Percentiles rank a stretch among this genome's conserved stretches.
These are phyloP conservation scores for Ophiostoma sp. DNA, from an alignment of 2,329 filamentous ascomycete genomes.

Conservation along the genomic window DNA sequence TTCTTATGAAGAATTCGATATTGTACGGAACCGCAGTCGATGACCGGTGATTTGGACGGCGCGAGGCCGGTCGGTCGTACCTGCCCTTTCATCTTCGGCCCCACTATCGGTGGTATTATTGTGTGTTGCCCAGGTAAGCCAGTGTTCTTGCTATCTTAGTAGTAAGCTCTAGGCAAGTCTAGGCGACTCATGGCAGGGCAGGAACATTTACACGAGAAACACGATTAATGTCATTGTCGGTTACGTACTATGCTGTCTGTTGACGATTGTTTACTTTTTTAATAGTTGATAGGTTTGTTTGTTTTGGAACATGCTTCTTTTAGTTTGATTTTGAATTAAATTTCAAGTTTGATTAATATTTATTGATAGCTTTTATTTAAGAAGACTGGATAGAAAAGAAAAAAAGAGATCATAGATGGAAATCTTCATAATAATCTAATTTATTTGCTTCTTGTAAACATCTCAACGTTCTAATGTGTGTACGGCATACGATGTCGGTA, in stretches of 20 bases:
- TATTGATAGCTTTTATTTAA: background rate
- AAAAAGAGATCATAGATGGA: background rate
- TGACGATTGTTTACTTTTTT: background rate
- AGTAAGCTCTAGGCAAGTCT: background rate
- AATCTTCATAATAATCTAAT: too few species aligned
- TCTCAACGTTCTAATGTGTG: background rate
- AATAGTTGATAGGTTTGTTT: too few species aligned
- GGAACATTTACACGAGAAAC: background rate
- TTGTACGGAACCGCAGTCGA: background rate
- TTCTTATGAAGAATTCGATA: background rate
- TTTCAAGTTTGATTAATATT: background rate
- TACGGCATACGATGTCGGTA: background rate
- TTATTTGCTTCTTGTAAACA: too few species aligned
- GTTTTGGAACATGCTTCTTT: too few species aligned
- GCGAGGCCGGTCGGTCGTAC: slow-evolving; percentile 13
- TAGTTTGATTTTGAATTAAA: background rate
- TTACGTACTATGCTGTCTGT: background rate
- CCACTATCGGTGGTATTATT: background rate
- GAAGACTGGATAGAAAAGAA: background rate
- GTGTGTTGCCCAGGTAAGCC: background rate
- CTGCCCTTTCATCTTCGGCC: background rate
- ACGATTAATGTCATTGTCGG: background rate
- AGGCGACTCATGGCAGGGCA: background rate
- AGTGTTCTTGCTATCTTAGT: background rate
- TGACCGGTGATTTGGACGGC: background rate